Evolutionary conservation across 768 basidiomycete species (phyloP).

Genomic region (Lactifluus rugatus): DNA sequence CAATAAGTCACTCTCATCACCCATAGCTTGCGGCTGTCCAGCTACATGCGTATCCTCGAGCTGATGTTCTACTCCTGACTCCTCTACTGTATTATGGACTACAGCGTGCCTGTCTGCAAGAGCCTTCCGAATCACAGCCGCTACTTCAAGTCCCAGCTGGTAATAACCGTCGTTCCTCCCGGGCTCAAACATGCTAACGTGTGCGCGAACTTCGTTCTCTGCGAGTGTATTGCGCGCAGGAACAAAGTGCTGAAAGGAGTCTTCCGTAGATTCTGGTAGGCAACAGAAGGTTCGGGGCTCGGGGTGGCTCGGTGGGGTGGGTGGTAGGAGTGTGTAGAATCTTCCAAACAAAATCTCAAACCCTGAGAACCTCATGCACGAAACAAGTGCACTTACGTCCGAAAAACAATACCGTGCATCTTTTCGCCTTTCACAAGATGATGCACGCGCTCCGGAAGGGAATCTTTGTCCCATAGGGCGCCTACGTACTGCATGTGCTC

Average conservation of each 20-base stretch:
- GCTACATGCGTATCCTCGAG: background rate
- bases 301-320: conserved; percentile 47
- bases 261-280: conserved; percentile 47
- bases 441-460: conserved; percentile 51
- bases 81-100: background rate
- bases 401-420: conserved; percentile 56
- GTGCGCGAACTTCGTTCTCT: conserved; percentile 71
- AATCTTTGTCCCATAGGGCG: conserved; percentile 71
- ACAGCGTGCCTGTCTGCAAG: conserved; percentile 29
- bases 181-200: conserved; percentile 80
- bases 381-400: conserved; percentile 42
- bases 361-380: background rate
- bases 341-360: conserved; percentile 31
- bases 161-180: conserved; percentile 87
- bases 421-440: conserved; percentile 51
- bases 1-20: conserved; percentile 2
- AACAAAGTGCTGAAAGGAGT: conserved; percentile 43
- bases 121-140: conserved; percentile 51
- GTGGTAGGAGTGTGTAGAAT: conserved; percentile 72
- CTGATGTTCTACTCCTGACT: background rate
- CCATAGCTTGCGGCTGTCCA: background rate
- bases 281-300: conserved; percentile 67
- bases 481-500: conserved; percentile 90
- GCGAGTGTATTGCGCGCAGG: conserved; percentile 59
- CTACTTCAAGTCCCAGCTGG: conserved; percentile 62